phyloP scores from a whole-genome alignment of 768 basidiomycete genomes.

The Candolleomyces efflorescens region DNA sequence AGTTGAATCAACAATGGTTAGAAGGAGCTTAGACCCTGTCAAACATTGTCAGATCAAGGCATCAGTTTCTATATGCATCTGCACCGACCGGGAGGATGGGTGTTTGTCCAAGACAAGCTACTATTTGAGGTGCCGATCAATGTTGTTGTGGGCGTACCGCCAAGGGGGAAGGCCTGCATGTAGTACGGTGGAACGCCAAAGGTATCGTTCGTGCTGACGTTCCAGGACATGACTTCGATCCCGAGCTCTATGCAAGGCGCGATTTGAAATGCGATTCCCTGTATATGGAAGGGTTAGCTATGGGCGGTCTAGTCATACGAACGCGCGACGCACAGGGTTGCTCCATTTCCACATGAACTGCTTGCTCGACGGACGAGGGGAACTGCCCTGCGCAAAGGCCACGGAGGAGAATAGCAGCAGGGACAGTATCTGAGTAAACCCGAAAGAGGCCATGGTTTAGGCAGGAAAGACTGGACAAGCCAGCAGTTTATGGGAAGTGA shows the following conservation, averaged over 20 bases:
- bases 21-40: slow-evolving; percentile 38
- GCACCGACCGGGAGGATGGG: slow-evolving; percentile 35
- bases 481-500: not conserved
- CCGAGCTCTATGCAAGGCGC: slow-evolving; percentile 22
- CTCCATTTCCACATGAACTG: slow-evolving; percentile 31
- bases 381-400: slow-evolving; percentile 10
- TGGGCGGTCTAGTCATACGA: slow-evolving; percentile 1
- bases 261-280: slow-evolving; percentile 11
- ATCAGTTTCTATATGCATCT: not conserved
- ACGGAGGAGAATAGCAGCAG: not conserved
- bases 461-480: not conserved
- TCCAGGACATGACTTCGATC: slow-evolving; percentile 21
- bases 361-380: slow-evolving; percentile 2
- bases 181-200: slow-evolving; percentile 33
- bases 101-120: slow-evolving; percentile 33
- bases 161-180: slow-evolving; percentile 36
- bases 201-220: slow-evolving; percentile 12
- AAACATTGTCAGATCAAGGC: not conserved
- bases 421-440: not conserved
- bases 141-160: slow-evolving; percentile 29
- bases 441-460: not conserved
- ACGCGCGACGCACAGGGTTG: slow-evolving; percentile 19
- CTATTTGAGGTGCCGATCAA: slow-evolving; percentile 28
- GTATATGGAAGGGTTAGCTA: not conserved
- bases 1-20: slow-evolving; percentile 41